Evolutionary conservation across 164 flowering plant genomes (phyloP).

Genomic region (Aristolochia californica): DNA sequence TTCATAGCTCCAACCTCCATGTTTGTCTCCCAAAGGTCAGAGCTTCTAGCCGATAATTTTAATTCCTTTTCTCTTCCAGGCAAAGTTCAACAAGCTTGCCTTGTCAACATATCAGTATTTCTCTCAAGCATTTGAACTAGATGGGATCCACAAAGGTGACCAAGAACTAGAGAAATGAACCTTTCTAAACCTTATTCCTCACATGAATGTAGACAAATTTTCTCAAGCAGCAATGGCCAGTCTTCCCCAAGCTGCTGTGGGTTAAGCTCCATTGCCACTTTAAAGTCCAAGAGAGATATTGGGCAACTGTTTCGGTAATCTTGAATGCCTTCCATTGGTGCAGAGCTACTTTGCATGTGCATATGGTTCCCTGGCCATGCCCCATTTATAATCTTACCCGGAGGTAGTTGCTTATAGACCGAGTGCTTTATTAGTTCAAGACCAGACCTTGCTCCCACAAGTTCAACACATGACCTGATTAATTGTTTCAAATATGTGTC

Average conservation of each 20-base stretch:
- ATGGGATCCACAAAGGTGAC: conserved; percentile 9
- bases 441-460: conserved; percentile 53
- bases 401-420: conserved; percentile 41
- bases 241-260: conserved; percentile 95
- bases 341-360: conserved; percentile 40
- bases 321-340: conserved; percentile 29
- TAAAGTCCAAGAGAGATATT: conserved; percentile 75
- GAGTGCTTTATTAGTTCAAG: conserved; percentile 29
- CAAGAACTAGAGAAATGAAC: too few relatives aligned
- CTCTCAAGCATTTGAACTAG: conserved; percentile 22
- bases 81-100: conserved; percentile 7
- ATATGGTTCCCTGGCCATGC: conserved; percentile 52
- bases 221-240: conserved; percentile 86
- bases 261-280: conserved; percentile 88
- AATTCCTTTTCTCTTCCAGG: conserved; percentile 12
- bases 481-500: conserved; percentile 75
- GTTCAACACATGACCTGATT: conserved; percentile 64
- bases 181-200: conserved; percentile 33
- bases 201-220: conserved; percentile 52
- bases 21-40: conserved; percentile 22
- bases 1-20: conserved; percentile 23
- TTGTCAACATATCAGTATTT: conserved; percentile 3
- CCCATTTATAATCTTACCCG: conserved; percentile 56
- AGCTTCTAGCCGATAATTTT: conserved; percentile 11
- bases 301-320: conserved; percentile 29